Percentiles rank a stretch among this genome's conserved stretches.
phyloP scores from a whole-genome alignment of 192 early-diverging fungal species.

The Coemansia pectinata region DNA sequence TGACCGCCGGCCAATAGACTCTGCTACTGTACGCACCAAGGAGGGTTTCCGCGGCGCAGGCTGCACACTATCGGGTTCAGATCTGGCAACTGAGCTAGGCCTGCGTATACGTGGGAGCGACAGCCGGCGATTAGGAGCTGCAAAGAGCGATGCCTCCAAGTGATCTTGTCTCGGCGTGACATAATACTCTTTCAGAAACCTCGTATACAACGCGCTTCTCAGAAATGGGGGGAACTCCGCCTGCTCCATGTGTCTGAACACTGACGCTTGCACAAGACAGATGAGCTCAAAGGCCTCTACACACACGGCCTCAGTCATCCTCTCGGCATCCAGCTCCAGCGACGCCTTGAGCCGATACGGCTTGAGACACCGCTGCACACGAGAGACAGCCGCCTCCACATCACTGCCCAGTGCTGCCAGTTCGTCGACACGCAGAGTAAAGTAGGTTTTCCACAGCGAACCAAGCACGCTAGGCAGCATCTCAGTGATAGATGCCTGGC shows the following conservation, averaged over 20 bases:
- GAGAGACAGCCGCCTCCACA: conserved; percentile 27
- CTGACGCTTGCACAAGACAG: conserved; percentile 58
- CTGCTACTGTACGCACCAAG: conserved; percentile 19
- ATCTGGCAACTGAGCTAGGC: not conserved
- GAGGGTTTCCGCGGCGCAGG: conserved; percentile 11
- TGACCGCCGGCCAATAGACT: conserved; percentile 14
- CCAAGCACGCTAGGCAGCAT: conserved; percentile 37
- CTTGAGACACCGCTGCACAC: conserved; percentile 45
- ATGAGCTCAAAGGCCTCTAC: conserved; percentile 39
- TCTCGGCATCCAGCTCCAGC: conserved; percentile 22
- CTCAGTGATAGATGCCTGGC: conserved; percentile 13
- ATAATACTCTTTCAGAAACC: conserved; percentile 61
- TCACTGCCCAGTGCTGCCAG: conserved; percentile 29
- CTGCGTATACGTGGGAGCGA: not conserved
- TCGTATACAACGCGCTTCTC: conserved; percentile 63
- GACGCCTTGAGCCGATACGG: conserved; percentile 5
- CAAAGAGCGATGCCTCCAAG: conserved; percentile 30
- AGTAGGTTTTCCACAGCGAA: conserved; percentile 56
- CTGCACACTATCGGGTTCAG: not conserved
- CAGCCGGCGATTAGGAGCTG: not conserved
- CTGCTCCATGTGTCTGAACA: conserved; percentile 64
- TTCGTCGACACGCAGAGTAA: conserved; percentile 51
- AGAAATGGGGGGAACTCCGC: conserved; percentile 64
- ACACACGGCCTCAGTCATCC: conserved; percentile 19
- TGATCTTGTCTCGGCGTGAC: conserved; percentile 44